Conservation (phyloP, 345 rosid species). For the Trapa bicornis region DNA sequence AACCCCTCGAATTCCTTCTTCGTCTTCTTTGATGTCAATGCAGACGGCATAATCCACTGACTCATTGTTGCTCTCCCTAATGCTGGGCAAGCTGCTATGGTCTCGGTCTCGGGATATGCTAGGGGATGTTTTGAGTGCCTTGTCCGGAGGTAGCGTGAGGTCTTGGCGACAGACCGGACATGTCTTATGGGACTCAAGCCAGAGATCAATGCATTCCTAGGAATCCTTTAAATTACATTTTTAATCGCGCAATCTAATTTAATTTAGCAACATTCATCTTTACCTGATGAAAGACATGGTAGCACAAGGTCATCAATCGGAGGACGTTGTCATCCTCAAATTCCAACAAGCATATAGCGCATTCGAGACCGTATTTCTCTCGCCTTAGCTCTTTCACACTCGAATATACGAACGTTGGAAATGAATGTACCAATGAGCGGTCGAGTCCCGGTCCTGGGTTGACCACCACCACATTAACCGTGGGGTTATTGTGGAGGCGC, state of each 20-base stretch:
- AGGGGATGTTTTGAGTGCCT: conserved; percentile 19
- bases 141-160: conserved; percentile 37
- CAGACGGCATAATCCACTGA: conserved; percentile 15
- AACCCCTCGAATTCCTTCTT: conserved; percentile 1
- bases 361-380: conserved; percentile 57
- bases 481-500: neutral
- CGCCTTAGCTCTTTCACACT: conserved; percentile 43
- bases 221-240: too few species aligned
- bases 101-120: conserved; percentile 1
- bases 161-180: conserved; percentile 79
- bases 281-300: too few species aligned
- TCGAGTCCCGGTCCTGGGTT: conserved; percentile 38
- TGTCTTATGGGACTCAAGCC: conserved; percentile 63
- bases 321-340: too few species aligned
- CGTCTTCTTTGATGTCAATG: conserved; percentile 27
- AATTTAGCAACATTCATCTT: too few species aligned
- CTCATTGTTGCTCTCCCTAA: conserved; percentile 6
- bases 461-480: conserved; percentile 4
- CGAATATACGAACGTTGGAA: conserved; percentile 51
- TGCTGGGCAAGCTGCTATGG: conserved; percentile 7
- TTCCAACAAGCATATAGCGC: conserved; percentile 8
- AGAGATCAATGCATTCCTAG: conserved; percentile 74
- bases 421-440: conserved; percentile 33
- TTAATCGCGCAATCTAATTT: too few species aligned
- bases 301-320: too few species aligned